These are phyloP conservation scores for Starmerella vaccinii DNA, from an alignment of 805 yeast genomes.

Conservation along the genomic window DNA sequence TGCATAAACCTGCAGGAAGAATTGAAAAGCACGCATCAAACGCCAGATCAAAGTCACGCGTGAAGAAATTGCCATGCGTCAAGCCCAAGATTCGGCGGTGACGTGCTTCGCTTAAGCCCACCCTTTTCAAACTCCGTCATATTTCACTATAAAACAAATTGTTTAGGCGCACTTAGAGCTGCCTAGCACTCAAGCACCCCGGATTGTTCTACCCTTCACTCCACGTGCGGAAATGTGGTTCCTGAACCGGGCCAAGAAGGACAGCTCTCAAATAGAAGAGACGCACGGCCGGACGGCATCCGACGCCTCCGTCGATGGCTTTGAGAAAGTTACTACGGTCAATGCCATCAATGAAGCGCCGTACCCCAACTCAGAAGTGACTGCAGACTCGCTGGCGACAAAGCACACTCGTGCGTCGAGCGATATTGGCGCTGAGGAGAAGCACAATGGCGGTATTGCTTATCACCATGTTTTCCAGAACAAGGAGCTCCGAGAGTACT, in stretches of 20 bases:
- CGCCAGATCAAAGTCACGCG: not conserved
- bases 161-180: not conserved
- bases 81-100: not conserved
- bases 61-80: not conserved
- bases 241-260: not conserved
- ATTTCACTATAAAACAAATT: not conserved
- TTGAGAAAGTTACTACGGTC: not conserved
- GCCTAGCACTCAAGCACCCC: too few relatives aligned
- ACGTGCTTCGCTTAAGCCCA: not conserved
- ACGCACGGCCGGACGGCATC: not conserved
- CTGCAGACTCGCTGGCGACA: not conserved
- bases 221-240: not conserved
- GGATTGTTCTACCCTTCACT: too few relatives aligned
- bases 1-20: not conserved
- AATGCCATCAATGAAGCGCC: not conserved
- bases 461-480: constrained; percentile 35
- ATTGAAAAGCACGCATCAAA: not conserved
- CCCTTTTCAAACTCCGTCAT: not conserved
- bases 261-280: not conserved
- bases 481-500: constrained; percentile 40
- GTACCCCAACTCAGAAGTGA: not conserved
- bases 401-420: not conserved
- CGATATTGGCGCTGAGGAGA: not conserved
- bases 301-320: not conserved
- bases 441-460: constrained; percentile 6